Conservation (phyloP, 2,329 filamentous ascomycete species). For the Curvularia eragrostidis region DNA sequence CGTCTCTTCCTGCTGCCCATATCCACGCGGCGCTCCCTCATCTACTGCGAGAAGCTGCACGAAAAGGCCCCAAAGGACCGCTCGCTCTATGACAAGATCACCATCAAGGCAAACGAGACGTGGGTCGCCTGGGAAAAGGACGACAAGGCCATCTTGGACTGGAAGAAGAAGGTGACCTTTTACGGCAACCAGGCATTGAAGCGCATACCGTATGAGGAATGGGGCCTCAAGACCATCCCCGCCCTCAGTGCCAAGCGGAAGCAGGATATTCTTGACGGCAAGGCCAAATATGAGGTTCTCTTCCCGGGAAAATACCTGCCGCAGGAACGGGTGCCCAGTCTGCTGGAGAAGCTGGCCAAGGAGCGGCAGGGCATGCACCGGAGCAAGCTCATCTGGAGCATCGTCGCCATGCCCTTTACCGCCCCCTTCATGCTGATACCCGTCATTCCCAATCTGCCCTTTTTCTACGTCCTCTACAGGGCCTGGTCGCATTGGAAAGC, state of each 20-base stretch:
- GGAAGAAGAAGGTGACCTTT: conserved; percentile 85
- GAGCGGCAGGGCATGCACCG: conserved; percentile 82
- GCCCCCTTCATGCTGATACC: conserved; percentile 84
- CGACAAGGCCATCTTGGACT: conserved; percentile 66
- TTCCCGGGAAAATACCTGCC: conserved; percentile 77
- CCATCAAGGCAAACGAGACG: conserved; percentile 72
- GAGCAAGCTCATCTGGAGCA: conserved; percentile 78
- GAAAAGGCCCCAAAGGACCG: conserved; percentile 55
- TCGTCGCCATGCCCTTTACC: conserved; percentile 67
- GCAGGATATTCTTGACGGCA: conserved; percentile 67
- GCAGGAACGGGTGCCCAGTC: conserved; percentile 65
- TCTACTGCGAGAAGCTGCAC: conserved; percentile 85
- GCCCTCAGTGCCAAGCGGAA: conserved; percentile 73
- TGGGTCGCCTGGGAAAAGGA: conserved; percentile 91
- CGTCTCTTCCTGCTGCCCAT: conserved; percentile 93
- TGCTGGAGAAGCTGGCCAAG: conserved; percentile 75
- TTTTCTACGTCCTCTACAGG: conserved; percentile 93
- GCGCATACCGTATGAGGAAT: conserved; percentile 94
- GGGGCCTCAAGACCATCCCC: conserved; percentile 94
- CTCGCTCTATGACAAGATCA: conserved; percentile 72
- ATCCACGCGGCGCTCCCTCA: conserved; percentile 85
- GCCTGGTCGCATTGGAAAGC: conserved; percentile 68
- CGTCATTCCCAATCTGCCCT: conserved; percentile 88
- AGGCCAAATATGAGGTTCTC: conserved; percentile 73
- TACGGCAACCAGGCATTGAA: conserved; percentile 88